Evolutionary conservation across 1,139 yeast genomes (phyloP).

Genomic region (Debaryomycetaceae sp.): DNA sequence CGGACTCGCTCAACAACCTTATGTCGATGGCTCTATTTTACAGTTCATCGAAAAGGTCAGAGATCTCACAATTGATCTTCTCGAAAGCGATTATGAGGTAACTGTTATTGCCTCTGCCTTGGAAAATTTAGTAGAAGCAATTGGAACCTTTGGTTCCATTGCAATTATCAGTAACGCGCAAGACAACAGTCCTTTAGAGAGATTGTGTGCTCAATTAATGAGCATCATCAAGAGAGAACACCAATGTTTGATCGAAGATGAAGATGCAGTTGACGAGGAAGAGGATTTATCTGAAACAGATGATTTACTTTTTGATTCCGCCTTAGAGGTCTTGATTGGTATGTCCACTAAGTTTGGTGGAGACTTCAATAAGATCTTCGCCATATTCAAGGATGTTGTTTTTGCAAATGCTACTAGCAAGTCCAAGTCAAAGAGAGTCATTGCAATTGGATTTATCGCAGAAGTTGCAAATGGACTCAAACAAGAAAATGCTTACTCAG

Average conservation of each 20-base stretch:
- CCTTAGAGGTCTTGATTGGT: slow-evolving; percentile 79
- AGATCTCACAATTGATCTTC: slow-evolving; percentile 55
- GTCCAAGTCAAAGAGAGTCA: slow-evolving; percentile 72
- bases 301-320: slow-evolving; percentile 77
- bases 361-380: slow-evolving; percentile 71
- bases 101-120: slow-evolving; percentile 77
- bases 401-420: slow-evolving; percentile 59
- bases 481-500: slow-evolving; percentile 60
- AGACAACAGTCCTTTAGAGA: slow-evolving; percentile 60
- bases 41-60: slow-evolving; percentile 66
- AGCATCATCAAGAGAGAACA: slow-evolving; percentile 76
- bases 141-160: slow-evolving; percentile 71
- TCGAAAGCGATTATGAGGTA: slow-evolving; percentile 78
- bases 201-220: slow-evolving; percentile 67
- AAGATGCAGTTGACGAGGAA: slow-evolving; percentile 52
- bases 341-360: slow-evolving; percentile 72
- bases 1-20: slow-evolving; percentile 67
- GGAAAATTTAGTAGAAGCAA: slow-evolving; percentile 70
- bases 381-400: slow-evolving; percentile 67
- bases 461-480: slow-evolving; percentile 82
- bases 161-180: slow-evolving; percentile 58
- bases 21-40: slow-evolving; percentile 56
- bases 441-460: slow-evolving; percentile 86
- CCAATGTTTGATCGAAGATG: slow-evolving; percentile 67
- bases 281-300: slow-evolving; percentile 85